Percentiles rank a stretch among this genome's conserved stretches.
These are phyloP conservation scores for Alternaria dauci DNA, from an alignment of 2,329 filamentous ascomycete genomes.

Conservation along the genomic window DNA sequence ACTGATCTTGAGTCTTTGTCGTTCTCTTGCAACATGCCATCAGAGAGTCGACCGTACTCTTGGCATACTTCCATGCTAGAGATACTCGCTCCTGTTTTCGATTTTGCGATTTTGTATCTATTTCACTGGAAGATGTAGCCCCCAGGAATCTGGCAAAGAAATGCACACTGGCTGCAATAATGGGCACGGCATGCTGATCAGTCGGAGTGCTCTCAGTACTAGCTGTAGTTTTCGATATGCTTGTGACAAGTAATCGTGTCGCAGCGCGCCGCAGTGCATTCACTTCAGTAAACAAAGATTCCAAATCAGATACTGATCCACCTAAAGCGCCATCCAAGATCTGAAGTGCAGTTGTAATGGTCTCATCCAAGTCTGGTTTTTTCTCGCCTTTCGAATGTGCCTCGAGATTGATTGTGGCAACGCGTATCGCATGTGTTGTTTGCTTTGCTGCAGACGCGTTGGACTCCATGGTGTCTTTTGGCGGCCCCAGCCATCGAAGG, in stretches of 20 bases:
- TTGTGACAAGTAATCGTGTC: constrained; percentile 33
- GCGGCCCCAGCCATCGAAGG: constrained; percentile 40
- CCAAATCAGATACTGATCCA: constrained; percentile 45
- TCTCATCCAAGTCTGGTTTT: constrained; percentile 25
- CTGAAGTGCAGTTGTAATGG: constrained; percentile 34
- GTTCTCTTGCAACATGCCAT: constrained; percentile 43
- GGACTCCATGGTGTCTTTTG: constrained; percentile 20
- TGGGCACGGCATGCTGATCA: constrained; percentile 27
- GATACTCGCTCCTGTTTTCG: constrained; percentile 35
- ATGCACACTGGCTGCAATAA: constrained; percentile 42
- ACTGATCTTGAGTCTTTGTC: constrained; percentile 32
- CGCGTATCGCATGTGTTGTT: constrained; percentile 36
- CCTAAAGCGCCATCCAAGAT: constrained; percentile 40
- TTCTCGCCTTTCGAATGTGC: constrained; percentile 30
- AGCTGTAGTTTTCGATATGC: constrained; percentile 11
- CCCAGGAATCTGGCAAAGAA: constrained; percentile 48
- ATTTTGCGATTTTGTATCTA: constrained; percentile 26
- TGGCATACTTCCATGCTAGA: constrained; percentile 39
- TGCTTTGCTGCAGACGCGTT: constrained; percentile 33
- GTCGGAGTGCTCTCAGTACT: constrained; percentile 5
- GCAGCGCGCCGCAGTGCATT: constrained; percentile 45
- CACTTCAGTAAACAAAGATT: constrained; percentile 48
- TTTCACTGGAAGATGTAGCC: constrained; percentile 20
- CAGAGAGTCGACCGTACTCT: constrained; percentile 49
- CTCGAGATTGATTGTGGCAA: constrained; percentile 45